phyloP scores from a whole-genome alignment of 495 filamentous ascomycete species.

The Lophiostoma macrostomum region DNA sequence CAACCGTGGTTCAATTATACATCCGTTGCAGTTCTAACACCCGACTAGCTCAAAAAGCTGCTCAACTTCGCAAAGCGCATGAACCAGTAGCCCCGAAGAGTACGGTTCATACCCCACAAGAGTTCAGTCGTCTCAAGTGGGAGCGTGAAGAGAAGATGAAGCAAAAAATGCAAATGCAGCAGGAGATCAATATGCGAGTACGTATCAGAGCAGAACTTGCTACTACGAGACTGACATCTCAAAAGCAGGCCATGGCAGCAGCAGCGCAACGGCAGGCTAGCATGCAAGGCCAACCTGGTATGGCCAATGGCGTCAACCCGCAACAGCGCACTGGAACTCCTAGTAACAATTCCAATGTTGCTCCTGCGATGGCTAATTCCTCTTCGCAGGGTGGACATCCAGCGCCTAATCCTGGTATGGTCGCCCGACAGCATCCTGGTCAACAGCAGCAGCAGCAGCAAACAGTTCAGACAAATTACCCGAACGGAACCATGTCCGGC shows the following conservation, averaged over 20 bases:
- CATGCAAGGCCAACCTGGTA: constrained; percentile 19
- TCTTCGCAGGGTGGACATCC: constrained; percentile 19
- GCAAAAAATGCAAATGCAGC: constrained; percentile 63
- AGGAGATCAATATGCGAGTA: constrained; percentile 62
- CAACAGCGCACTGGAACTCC: constrained; percentile 28
- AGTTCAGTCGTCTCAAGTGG: constrained; percentile 83
- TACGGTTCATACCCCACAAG: constrained; percentile 68
- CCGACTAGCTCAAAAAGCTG: constrained; percentile 40
- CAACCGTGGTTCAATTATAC: not conserved
- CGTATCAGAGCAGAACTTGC: constrained; percentile 8
- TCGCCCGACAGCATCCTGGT: constrained; percentile 9
- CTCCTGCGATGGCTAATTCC: constrained; percentile 17
- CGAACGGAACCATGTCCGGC: constrained; percentile 51
- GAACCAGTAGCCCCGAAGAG: constrained; percentile 36
- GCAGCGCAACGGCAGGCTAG: constrained; percentile 27
- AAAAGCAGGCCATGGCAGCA: constrained; percentile 6
- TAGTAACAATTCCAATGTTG: constrained; percentile 8
- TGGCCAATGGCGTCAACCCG: constrained; percentile 30
- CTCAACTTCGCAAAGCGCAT: constrained; percentile 42
- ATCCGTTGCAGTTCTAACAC: not conserved
- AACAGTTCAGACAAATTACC: constrained; percentile 37
- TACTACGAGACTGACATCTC: not conserved
- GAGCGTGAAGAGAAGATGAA: constrained; percentile 76
- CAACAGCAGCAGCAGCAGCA: too few relatives aligned
- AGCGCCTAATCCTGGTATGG: constrained; percentile 10